A percentile compares a stretch with the other conserved stretches of the same genome.
These are phyloP conservation scores for Microsporum ferrugineum DNA, from an alignment of 2,329 filamentous ascomycete genomes.

Conservation along the genomic window DNA sequence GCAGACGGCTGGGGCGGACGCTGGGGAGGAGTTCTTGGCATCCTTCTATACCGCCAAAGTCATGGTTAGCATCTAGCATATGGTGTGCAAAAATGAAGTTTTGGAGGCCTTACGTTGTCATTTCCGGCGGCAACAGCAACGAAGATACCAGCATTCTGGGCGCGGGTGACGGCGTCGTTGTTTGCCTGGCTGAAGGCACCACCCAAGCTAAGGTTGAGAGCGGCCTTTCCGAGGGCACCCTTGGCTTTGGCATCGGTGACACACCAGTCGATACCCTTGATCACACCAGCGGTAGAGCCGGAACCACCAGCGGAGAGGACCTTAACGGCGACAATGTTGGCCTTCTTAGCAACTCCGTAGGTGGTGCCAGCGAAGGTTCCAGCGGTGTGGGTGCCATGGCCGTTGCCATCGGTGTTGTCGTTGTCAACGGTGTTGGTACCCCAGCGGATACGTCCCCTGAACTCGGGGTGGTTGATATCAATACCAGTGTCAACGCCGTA, in stretches of 20 bases:
- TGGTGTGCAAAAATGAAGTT: not conserved
- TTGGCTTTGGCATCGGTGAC: constrained; percentile 24
- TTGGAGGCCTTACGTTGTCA: constrained; percentile 18
- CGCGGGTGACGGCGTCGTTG: constrained; percentile 30
- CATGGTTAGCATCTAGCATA: not conserved
- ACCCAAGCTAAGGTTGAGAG: constrained; percentile 29
- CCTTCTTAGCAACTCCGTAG: constrained; percentile 30
- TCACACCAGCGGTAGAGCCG: constrained; percentile 37
- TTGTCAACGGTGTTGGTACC: constrained; percentile 25
- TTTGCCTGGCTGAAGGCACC: constrained; percentile 26
- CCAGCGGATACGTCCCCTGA: constrained; percentile 26
- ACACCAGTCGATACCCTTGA: constrained; percentile 39
- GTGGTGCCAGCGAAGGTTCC: constrained; percentile 27
- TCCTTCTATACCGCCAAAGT: constrained; percentile 16
- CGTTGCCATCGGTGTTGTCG: constrained; percentile 18
- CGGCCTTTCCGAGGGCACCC: constrained; percentile 21
- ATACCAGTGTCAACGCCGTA: constrained; percentile 34
- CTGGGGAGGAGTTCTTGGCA: constrained; percentile 28
- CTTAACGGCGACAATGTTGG: constrained; percentile 38
- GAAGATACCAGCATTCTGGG: constrained; percentile 29
- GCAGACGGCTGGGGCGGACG: constrained; percentile 29
- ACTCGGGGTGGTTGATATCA: constrained; percentile 25
- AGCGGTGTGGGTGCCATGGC: constrained; percentile 33
- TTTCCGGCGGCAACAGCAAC: constrained; percentile 35
- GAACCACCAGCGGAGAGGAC: constrained; percentile 36